Evolutionary conservation across 176 grass and related monocot genomes (phyloP).

Genomic region (Juncus effusus): DNA sequence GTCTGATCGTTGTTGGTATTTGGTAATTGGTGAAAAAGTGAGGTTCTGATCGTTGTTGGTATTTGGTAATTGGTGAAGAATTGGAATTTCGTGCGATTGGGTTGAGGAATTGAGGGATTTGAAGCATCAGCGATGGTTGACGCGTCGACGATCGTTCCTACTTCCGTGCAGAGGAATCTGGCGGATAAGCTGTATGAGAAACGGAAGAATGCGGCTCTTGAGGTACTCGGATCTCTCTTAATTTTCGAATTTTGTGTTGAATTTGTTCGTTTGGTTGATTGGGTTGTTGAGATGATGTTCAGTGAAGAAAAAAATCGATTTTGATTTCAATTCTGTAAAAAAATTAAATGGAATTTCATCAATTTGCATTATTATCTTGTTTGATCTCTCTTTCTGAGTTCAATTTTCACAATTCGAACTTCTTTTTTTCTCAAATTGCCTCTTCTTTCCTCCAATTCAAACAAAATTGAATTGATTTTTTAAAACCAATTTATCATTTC

Average conservation of each 20-base stretch:
- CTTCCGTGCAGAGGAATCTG: constrained; percentile 83
- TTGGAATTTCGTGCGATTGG: constrained; percentile 28
- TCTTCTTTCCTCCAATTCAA: too few relatives aligned
- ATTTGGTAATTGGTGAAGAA: constrained; percentile 24
- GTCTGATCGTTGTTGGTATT: constrained; percentile 38
- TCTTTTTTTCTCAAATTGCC: too few relatives aligned
- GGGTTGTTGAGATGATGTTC: constrained; percentile 1
- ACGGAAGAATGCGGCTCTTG: constrained; percentile 96
- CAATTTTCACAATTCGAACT: too few relatives aligned
- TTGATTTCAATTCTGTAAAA: background rate
- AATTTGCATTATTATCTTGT: background rate
- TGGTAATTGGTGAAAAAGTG: constrained; percentile 2
- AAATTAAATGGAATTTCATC: background rate
- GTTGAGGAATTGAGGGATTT: background rate
- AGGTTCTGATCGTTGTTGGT: constrained; percentile 51
- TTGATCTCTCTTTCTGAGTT: background rate
- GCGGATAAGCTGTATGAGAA: constrained; percentile 99
- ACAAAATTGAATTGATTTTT: too few relatives aligned
- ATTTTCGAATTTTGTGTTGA: background rate
- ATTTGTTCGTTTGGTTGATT: constrained; percentile 15
- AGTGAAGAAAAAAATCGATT: background rate
- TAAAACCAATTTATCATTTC: too few relatives aligned
- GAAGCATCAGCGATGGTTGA: constrained; percentile 49
- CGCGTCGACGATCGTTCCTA: constrained; percentile 67
- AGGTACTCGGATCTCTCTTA: constrained; percentile 51